Conservation (phyloP, 2,329 filamentous ascomycete species). For the Ilyonectria mors-panacis region DNA sequence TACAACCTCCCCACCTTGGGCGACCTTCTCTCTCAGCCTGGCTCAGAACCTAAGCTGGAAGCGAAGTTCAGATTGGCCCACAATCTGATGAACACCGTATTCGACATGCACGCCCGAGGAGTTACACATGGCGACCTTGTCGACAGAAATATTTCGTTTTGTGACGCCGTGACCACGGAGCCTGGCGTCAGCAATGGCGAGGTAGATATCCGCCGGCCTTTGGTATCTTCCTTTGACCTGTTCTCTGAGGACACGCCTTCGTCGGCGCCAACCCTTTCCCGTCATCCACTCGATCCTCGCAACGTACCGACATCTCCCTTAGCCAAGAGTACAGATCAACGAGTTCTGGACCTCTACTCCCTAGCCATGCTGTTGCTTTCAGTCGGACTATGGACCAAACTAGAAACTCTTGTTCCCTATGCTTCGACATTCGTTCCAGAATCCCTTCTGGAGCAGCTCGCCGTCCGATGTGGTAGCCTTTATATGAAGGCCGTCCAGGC, state of each 20-base stretch:
- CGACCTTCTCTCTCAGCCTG: conserved; percentile 66
- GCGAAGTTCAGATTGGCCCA: conserved; percentile 82
- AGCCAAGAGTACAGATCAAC: conserved; percentile 66
- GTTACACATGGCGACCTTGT: conserved; percentile 80
- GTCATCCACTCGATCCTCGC: conserved; percentile 76
- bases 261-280: conserved; percentile 53
- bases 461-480: conserved; percentile 78
- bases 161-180: conserved; percentile 60
- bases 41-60: conserved; percentile 77
- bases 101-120: conserved; percentile 78
- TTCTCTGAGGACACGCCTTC: conserved; percentile 62
- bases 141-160: conserved; percentile 78
- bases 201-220: conserved; percentile 76
- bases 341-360: conserved; percentile 79
- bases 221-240: conserved; percentile 81
- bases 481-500: conserved; percentile 83
- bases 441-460: conserved; percentile 73
- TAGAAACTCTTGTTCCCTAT: conserved; percentile 67
- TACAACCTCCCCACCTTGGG: conserved; percentile 69
- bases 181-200: conserved; percentile 60
- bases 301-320: conserved; percentile 65
- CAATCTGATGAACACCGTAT: conserved; percentile 80
- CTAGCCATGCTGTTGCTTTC: conserved; percentile 81
- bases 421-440: conserved; percentile 68
- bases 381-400: conserved; percentile 81